A percentile compares a stretch with the other conserved stretches of the same genome.
Evolutionary conservation across 179 eudicot species (phyloP).

Genomic region (Corrigiola litoralis): DNA sequence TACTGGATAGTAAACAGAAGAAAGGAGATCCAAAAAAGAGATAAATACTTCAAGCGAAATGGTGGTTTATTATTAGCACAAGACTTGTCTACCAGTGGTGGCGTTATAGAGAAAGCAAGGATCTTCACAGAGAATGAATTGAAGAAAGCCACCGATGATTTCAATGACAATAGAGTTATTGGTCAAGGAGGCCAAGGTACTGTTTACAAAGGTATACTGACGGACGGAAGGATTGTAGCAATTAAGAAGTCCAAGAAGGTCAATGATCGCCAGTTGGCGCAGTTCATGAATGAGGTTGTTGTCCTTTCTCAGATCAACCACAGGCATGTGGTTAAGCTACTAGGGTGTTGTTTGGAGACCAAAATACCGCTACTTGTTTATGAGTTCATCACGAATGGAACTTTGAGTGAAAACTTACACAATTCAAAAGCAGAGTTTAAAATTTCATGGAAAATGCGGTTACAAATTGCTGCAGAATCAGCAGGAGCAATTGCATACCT

Average conservation of each 20-base stretch:
- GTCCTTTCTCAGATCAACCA: constrained; percentile 44
- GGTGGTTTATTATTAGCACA: constrained; percentile 34
- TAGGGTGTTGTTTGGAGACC: constrained; percentile 49
- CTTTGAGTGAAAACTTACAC: constrained; percentile 31
- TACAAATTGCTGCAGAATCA: constrained; percentile 30
- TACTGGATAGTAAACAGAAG: constrained; percentile 13
- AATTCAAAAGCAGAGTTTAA: constrained; percentile 24
- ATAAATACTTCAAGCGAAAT: constrained; percentile 21
- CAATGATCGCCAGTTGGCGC: constrained; percentile 27
- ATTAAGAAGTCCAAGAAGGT: constrained; percentile 35
- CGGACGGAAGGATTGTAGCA: constrained; percentile 35
- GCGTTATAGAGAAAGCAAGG: constrained; percentile 26
- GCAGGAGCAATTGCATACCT: constrained; percentile 33
- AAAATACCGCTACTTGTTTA: constrained; percentile 44
- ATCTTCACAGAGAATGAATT: constrained; percentile 37
- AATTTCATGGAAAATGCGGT: constrained; percentile 31
- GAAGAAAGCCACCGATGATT: constrained; percentile 41
- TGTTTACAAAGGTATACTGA: constrained; percentile 41
- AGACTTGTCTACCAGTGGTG: constrained; percentile 27
- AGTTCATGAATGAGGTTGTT: constrained; percentile 49
- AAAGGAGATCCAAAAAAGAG: constrained; percentile 10
- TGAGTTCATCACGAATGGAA: constrained; percentile 39
- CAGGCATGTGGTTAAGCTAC: constrained; percentile 37
- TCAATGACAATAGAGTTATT: constrained; percentile 33
- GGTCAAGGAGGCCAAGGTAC: constrained; percentile 56